Evolutionary conservation across 257 asterid genomes (phyloP).

Genomic region (Gardenia jasminoides): DNA sequence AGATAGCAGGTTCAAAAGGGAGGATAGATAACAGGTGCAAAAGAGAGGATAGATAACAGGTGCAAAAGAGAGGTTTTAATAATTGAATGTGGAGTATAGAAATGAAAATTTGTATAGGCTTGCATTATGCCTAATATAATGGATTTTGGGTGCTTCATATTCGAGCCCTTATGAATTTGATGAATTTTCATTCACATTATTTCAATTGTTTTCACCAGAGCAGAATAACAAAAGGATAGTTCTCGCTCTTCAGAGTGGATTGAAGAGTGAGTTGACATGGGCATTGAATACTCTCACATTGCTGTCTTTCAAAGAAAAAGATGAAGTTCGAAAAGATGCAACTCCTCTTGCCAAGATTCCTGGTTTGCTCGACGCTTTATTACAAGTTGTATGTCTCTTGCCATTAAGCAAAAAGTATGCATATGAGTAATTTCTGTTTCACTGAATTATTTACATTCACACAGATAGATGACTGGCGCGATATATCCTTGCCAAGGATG

Average conservation of each 20-base stretch:
- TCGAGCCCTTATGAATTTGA: neutral
- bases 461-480: conserved; percentile 99
- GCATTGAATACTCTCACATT: conserved; percentile 87
- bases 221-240: conserved; percentile 94
- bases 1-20: neutral
- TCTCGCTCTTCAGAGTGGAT: conserved; percentile 94
- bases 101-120: neutral
- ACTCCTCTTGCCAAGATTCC: conserved; percentile 96
- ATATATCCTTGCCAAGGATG: conserved; percentile 83
- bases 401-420: neutral
- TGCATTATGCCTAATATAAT: neutral
- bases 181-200: conserved; percentile 12
- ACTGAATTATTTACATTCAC: conserved; percentile 1
- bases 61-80: neutral
- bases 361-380: conserved; percentile 90
- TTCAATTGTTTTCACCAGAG: conserved; percentile 50
- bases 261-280: conserved; percentile 97
- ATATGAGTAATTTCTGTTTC: neutral
- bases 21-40: neutral
- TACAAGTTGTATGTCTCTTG: conserved; percentile 79
- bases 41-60: neutral
- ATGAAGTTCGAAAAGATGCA: conserved; percentile 90
- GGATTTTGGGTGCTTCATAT: neutral
- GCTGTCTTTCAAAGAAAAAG: conserved; percentile 96
- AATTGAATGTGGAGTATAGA: neutral